Conservation (phyloP, 2,329 filamentous ascomycete species). For the Pseudogymnoascus sp. region DNA sequence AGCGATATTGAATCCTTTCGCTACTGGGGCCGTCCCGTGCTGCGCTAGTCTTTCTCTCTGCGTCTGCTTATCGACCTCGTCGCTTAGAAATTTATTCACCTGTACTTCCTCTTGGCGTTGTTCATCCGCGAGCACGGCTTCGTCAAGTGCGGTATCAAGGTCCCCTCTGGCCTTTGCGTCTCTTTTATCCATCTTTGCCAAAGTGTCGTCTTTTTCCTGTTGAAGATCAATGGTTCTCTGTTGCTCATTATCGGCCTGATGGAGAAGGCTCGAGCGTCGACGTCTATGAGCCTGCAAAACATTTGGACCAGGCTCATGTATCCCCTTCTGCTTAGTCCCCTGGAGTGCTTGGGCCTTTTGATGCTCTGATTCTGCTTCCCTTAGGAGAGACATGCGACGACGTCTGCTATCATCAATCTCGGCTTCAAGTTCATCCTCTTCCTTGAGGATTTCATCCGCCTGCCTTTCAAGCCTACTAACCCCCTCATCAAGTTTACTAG, state of each 20-base stretch:
- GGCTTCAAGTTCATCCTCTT: constrained; percentile 6
- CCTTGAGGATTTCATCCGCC: neutral
- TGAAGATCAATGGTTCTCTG: neutral
- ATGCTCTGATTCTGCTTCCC: neutral
- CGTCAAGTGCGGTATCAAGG: neutral
- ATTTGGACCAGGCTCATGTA: neutral
- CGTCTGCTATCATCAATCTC: neutral
- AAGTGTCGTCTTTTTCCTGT: neutral
- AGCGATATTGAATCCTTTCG: neutral
- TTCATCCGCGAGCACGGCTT: neutral
- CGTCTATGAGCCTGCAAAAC: constrained; percentile 4
- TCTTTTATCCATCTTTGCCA: neutral
- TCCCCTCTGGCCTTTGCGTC: neutral
- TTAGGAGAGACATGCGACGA: neutral
- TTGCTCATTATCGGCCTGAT: constrained; percentile 1
- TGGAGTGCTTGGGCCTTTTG: neutral
- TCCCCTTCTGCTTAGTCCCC: neutral
- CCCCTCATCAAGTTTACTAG: neutral
- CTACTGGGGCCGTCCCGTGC: neutral
- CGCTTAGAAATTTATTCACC: neutral
- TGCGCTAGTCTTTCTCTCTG: neutral
- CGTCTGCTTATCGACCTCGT: neutral
- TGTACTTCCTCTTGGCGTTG: neutral
- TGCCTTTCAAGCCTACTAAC: neutral
- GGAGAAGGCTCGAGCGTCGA: neutral